These are phyloP conservation scores for Arthrobotrys sinensis DNA, from an alignment of 2,329 filamentous ascomycete species.

Conservation along the genomic window DNA sequence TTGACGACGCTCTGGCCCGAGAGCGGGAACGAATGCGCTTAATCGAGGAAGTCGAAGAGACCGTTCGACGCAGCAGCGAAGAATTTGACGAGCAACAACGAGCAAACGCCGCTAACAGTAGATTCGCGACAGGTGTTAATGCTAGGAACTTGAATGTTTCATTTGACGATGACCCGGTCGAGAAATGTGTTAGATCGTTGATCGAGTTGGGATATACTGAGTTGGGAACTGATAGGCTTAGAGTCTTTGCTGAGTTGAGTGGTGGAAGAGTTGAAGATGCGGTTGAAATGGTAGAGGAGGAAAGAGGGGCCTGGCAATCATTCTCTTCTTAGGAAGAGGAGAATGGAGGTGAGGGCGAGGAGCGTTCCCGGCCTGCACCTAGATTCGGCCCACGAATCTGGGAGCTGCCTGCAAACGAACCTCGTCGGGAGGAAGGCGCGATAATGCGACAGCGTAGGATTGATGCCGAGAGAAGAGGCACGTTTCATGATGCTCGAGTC, in stretches of 20 bases:
- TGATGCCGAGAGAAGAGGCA: too few species aligned
- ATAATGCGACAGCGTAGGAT: too few species aligned
- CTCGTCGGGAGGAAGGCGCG: too few species aligned
- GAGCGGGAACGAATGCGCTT: conserved; percentile 57
- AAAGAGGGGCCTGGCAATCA: conserved; percentile 61
- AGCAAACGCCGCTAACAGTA: conserved; percentile 30
- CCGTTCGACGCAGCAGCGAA: conserved; percentile 55
- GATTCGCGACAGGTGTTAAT: conserved; percentile 42
- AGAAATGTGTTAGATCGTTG: conserved; percentile 62
- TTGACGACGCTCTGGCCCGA: conserved; percentile 45
- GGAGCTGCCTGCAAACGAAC: too few species aligned
- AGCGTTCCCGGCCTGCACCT: too few species aligned
- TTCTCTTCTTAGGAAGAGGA: conserved; percentile 13
- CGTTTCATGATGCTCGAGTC: too few species aligned
- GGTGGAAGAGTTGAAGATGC: conserved; percentile 62
- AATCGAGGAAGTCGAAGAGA: conserved; percentile 57
- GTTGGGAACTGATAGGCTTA: conserved; percentile 63
- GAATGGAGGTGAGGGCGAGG: neutral
- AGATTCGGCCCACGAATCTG: too few species aligned
- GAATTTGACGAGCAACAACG: conserved; percentile 56
- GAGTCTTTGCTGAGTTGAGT: conserved; percentile 62
- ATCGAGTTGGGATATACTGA: conserved; percentile 64
- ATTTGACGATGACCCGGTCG: conserved; percentile 54
- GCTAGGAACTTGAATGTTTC: conserved; percentile 10
- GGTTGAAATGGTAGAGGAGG: conserved; percentile 64